Conservation (phyloP, 352 stramenopile genomes). For the Labyrinthula sp. region DNA sequence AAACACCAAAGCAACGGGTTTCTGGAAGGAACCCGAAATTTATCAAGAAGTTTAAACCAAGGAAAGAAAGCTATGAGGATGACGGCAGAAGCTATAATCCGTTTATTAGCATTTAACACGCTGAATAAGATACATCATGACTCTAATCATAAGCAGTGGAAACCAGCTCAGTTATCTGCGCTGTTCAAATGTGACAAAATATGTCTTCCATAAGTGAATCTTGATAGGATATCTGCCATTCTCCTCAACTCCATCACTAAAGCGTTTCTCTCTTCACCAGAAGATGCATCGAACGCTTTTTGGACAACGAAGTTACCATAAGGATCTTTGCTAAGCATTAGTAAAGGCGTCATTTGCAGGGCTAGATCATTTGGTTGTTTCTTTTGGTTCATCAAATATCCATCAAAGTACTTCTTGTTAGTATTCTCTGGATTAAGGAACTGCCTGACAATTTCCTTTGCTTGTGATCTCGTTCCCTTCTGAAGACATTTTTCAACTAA, state of each 20-base stretch:
- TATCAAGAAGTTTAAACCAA: no score
- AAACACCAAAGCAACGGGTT: no score
- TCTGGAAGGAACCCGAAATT: no score
- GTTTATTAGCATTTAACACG: no score
- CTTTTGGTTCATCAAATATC: no score
- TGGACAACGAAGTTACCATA: slow-evolving; percentile 27
- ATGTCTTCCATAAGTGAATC: slow-evolving; percentile 23
- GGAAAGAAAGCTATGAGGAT: no score
- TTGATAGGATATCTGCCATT: slow-evolving; percentile 3
- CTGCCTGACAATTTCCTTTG: slow-evolving; percentile 1
- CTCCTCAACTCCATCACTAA: slow-evolving; percentile 17
- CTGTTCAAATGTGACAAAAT: slow-evolving; percentile 18
- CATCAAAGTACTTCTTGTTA: slow-evolving; percentile 7
- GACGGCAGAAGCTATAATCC: no score
- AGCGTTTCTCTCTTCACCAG: slow-evolving; percentile 1
- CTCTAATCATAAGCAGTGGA: no score
- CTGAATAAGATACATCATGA: no score
- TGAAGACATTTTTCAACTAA: slow-evolving; percentile 19
- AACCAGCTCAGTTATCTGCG: no score
- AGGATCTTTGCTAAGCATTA: slow-evolving; percentile 9
- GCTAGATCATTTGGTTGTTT: slow-evolving; percentile 1
- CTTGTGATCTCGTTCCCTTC: background rate
- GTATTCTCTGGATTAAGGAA: background rate
- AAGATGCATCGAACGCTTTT: slow-evolving; percentile 11
- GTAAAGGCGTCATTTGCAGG: background rate